Percentiles rank a stretch among this genome's conserved stretches.
These are phyloP conservation scores for Penicillium roqueforti DNA, from an alignment of 495 filamentous ascomycete genomes.

Conservation along the genomic window DNA sequence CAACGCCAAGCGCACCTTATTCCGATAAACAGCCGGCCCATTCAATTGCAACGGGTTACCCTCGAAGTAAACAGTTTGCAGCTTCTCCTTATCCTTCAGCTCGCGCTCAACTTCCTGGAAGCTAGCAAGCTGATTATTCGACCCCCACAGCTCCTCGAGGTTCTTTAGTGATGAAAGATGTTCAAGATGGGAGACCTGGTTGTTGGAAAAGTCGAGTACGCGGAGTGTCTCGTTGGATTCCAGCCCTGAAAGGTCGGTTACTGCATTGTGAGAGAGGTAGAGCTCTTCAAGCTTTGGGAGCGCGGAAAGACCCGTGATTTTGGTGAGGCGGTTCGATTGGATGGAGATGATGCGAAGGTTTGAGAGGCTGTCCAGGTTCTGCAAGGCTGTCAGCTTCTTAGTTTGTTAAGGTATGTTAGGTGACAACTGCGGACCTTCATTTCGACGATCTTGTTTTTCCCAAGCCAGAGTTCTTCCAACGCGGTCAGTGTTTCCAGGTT, in stretches of 20 bases:
- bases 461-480: conserved; percentile 89
- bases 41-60: conserved; percentile 84
- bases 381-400: neutral
- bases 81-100: conserved; percentile 67
- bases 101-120: conserved; percentile 82
- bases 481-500: conserved; percentile 72
- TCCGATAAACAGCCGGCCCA: conserved; percentile 75
- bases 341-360: conserved; percentile 90
- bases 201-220: conserved; percentile 86
- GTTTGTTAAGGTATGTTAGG: neutral
- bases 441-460: conserved; percentile 95
- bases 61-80: conserved; percentile 96
- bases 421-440: conserved; percentile 51
- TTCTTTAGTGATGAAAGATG: conserved; percentile 64
- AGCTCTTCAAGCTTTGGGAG: conserved; percentile 86
- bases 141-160: conserved; percentile 92
- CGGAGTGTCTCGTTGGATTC: conserved; percentile 65
- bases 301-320: conserved; percentile 66
- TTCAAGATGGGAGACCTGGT: conserved; percentile 70
- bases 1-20: conserved; percentile 84
- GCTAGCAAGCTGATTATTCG: conserved; percentile 73
- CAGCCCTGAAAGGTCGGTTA: conserved; percentile 72
- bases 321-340: conserved; percentile 91
- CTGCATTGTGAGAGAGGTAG: conserved; percentile 96
- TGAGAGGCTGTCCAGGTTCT: conserved; percentile 63